Evolutionary conservation across 257 asterid genomes (phyloP), one percentile per base, ranked within the genome.

Genomic region (Thymus mandschuricus): DNA sequence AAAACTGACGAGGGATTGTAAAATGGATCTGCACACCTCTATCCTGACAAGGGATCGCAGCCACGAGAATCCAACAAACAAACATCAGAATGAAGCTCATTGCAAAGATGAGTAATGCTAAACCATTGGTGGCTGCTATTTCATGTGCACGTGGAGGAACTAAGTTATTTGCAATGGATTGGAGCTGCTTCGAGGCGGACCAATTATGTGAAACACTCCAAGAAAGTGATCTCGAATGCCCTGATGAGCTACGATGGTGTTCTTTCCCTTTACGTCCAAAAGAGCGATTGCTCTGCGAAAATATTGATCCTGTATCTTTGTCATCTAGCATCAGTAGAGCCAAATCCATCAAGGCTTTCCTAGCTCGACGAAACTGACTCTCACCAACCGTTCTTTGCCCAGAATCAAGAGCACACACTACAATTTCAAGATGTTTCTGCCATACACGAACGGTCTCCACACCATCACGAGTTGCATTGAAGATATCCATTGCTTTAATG

Each of bases 161-260:
- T 74, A 95, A 73, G 83, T 73, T 85, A 80, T 57, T 84, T 10
- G 95, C 86, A n/a, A 95, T 77, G 31, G 83, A 73, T 45, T 91
- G 98, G 73, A 95, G 91, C 83, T 95, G 99, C 82, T 89, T 95
- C 1, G 98, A 86, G 8, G 99, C 97, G 0, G 99, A 95, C 99
- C 99, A 95, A 66, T 83, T 63, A 46, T 81, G 86, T 1, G 99
- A 87, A 2, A 95, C 97, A 11, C 98, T 89, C 99, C 99, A 95
- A n/a, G 99, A 92, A 8, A 85, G 81, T 1, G 99, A 95, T 60
- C 99, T 72, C 10, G 96, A 78, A 75, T 95, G 99, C 38, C 97
- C 90, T 1, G 91, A 81, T 9, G 82, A 75, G 1, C 78, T 66
- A 28, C 75, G 84, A 2, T 74, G 77, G 69, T 73, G 88, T 52